Evolutionary conservation across 805 yeast genomes (phyloP).

Genomic region (Candida boleticola): DNA sequence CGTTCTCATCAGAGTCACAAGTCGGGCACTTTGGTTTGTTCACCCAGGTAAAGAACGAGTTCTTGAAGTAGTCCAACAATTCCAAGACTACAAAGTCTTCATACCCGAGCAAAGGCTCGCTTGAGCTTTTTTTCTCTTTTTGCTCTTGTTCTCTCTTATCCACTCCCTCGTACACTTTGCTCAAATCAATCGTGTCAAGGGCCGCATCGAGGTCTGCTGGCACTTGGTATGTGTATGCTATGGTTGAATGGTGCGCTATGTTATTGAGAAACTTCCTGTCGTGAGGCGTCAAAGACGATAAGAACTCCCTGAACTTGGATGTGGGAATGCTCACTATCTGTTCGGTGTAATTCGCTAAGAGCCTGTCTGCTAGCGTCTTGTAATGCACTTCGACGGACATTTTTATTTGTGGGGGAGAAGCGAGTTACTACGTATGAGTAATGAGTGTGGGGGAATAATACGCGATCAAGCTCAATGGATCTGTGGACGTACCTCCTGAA

Average conservation of each 20-base stretch:
- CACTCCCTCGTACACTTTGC: constrained; percentile 55
- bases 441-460: too few species aligned
- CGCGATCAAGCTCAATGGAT: too few species aligned
- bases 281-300: not conserved
- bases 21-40: constrained; percentile 60
- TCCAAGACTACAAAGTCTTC: constrained; percentile 37
- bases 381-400: too few species aligned
- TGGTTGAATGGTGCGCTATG: constrained; percentile 1
- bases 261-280: constrained; percentile 3
- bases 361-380: constrained; percentile 7
- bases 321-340: constrained; percentile 5
- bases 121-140: not conserved
- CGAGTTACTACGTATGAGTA: too few species aligned
- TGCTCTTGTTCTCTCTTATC: constrained; percentile 43
- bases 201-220: constrained; percentile 45
- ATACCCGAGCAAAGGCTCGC: constrained; percentile 16
- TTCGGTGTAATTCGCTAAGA: constrained; percentile 8
- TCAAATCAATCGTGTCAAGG: constrained; percentile 62
- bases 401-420: too few species aligned
- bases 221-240: constrained; percentile 12
- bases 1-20: constrained; percentile 47
- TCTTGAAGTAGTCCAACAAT: constrained; percentile 52
- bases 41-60: constrained; percentile 82
- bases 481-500: too few species aligned
- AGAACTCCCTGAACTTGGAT: not conserved